Percentiles rank a stretch among this genome's conserved stretches.
Conservation (phyloP, 2,329 filamentous ascomycete species). For the Teratosphaeria zuluensis region DNA sequence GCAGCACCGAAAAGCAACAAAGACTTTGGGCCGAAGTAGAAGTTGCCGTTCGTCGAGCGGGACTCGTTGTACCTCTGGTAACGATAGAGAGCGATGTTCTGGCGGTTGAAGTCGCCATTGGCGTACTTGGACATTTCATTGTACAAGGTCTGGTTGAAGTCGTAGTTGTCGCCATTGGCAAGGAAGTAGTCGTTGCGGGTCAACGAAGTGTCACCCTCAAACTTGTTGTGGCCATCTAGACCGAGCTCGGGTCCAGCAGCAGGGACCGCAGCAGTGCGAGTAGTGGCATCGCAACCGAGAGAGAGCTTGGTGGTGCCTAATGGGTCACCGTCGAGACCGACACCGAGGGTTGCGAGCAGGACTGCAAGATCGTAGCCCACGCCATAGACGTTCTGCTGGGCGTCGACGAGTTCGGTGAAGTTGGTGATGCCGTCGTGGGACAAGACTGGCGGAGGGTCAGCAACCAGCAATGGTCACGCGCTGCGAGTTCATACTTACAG, state of each 20-base stretch:
- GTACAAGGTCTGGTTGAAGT: constrained; percentile 30
- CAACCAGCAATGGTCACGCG: neutral
- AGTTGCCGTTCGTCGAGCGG: constrained; percentile 25
- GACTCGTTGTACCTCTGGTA: constrained; percentile 31
- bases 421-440: constrained; percentile 31
- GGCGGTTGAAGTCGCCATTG: constrained; percentile 26
- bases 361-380: constrained; percentile 31
- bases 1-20: constrained; percentile 30
- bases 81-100: constrained; percentile 25
- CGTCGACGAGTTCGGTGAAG: constrained; percentile 31
- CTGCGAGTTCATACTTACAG: neutral
- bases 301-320: constrained; percentile 28
- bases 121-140: constrained; percentile 25
- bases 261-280: constrained; percentile 24
- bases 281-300: constrained; percentile 33
- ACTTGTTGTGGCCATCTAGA: constrained; percentile 33
- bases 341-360: constrained; percentile 28
- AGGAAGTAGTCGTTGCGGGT: constrained; percentile 30
- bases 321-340: constrained; percentile 29
- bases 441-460: constrained; percentile 20
- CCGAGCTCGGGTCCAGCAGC: constrained; percentile 25
- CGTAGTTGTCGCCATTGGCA: constrained; percentile 24
- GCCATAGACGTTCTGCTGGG: constrained; percentile 34
- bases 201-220: constrained; percentile 27
- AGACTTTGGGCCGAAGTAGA: constrained; percentile 29